Evolutionary conservation across 345 rosid genomes (phyloP).

Genomic region (Citrus unshiu): DNA sequence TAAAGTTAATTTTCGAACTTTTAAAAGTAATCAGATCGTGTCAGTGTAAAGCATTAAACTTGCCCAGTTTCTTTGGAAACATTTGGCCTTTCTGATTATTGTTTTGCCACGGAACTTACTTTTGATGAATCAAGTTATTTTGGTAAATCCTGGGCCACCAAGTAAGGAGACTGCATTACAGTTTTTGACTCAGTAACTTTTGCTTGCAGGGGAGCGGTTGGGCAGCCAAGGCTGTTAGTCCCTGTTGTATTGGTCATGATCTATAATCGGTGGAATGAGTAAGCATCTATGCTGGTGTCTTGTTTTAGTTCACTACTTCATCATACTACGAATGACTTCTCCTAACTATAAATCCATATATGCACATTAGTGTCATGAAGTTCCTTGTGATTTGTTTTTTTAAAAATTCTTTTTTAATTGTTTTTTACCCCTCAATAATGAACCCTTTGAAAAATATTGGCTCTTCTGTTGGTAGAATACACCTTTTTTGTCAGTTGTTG

Average conservation of each 20-base stretch:
- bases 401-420: too few species aligned
- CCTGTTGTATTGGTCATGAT: conserved; percentile 91
- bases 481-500: not conserved
- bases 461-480: not conserved
- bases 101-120: not conserved
- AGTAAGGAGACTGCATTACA: conserved; percentile 1
- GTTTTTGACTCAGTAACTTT: conserved; percentile 8
- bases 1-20: too few species aligned
- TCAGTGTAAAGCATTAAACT: too few species aligned
- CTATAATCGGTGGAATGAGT: conserved; percentile 89
- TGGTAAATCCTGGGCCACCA: not conserved
- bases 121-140: not conserved
- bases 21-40: not conserved
- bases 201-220: conserved; percentile 71
- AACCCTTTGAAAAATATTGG: not conserved
- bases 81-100: not conserved
- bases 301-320: not conserved
- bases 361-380: not conserved
- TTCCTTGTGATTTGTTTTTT: not conserved
- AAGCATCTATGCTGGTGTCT: conserved; percentile 21
- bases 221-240: conserved; percentile 83
- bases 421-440: not conserved
- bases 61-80: not conserved
- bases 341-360: not conserved
- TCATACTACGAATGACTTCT: not conserved